phyloP scores from a whole-genome alignment of 1,284 basidiomycete genomes.

The Fomes fomentarius region DNA sequence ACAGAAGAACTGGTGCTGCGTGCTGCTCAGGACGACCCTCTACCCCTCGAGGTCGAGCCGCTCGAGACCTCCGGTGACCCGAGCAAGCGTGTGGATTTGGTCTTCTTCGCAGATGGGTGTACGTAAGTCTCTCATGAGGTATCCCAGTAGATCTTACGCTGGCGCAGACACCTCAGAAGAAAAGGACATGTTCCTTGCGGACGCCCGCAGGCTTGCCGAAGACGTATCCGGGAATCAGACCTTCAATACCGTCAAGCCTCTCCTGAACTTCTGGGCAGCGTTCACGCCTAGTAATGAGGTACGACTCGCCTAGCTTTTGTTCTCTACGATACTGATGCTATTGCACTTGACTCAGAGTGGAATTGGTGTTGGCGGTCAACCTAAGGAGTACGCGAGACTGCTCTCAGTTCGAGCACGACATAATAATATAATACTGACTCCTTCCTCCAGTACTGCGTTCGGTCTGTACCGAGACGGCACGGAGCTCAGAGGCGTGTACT shows the following conservation, averaged over 20 bases:
- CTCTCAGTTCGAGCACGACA: no score
- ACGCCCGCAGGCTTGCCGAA: constrained; percentile 66
- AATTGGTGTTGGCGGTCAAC: constrained; percentile 68
- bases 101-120: constrained; percentile 88
- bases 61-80: constrained; percentile 66
- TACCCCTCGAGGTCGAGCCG: constrained; percentile 57
- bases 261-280: constrained; percentile 84
- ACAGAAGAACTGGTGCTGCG: constrained; percentile 1
- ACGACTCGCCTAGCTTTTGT: no score
- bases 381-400: constrained; percentile 55
- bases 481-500: constrained; percentile 80
- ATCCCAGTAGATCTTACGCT: no score
- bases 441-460: constrained; percentile 61
- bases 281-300: constrained; percentile 78
- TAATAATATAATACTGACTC: background rate
- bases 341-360: constrained; percentile 58
- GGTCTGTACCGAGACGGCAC: constrained; percentile 82
- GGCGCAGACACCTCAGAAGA: constrained; percentile 62
- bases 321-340: no score
- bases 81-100: constrained; percentile 71
- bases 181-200: constrained; percentile 66
- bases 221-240: constrained; percentile 78
- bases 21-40: constrained; percentile 25
- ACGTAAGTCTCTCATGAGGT: constrained; percentile 40
- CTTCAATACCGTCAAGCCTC: constrained; percentile 73